These are phyloP conservation scores for Neurospora sp. DNA, from an alignment of 495 filamentous ascomycete genomes.

Conservation along the genomic window DNA sequence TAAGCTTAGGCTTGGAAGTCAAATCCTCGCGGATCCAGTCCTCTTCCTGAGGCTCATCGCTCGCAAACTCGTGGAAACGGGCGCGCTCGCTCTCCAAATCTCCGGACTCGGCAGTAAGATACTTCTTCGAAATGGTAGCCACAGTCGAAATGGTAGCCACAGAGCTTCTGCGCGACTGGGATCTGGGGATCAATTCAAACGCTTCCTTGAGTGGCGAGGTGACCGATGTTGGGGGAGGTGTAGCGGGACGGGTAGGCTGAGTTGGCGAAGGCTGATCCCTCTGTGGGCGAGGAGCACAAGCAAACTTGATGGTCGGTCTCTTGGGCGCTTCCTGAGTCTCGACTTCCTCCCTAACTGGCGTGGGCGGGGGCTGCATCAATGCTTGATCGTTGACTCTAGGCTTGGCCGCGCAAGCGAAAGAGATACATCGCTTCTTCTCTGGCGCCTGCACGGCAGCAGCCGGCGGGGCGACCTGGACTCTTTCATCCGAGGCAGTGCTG, in stretches of 20 bases:
- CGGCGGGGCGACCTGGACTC: conserved; percentile 3
- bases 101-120: conserved; percentile 36
- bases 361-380: conserved; percentile 16
- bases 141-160: conserved; percentile 22
- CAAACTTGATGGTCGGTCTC: conserved; percentile 41
- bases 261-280: conserved; percentile 4
- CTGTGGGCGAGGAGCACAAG: conserved; percentile 23
- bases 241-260: conserved; percentile 9
- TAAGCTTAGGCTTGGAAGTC: conserved; percentile 55
- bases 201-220: conserved; percentile 6
- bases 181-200: conserved; percentile 11
- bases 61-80: conserved; percentile 90
- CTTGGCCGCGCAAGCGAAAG: conserved; percentile 69
- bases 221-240: conserved; percentile 4
- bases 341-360: conserved; percentile 9
- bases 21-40: conserved; percentile 70
- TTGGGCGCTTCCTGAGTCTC: conserved; percentile 27
- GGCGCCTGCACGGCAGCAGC: conserved; percentile 20
- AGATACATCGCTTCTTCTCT: conserved; percentile 72
- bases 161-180: conserved; percentile 33
- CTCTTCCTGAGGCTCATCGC: conserved; percentile 66
- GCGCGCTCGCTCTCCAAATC: conserved; percentile 58
- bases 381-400: conserved; percentile 20
- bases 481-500: background rate
- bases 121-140: conserved; percentile 27